Percentiles rank a stretch among this genome's conserved stretches.
Conservation (phyloP, 129 eudicot species). For the Mikania micrantha region DNA sequence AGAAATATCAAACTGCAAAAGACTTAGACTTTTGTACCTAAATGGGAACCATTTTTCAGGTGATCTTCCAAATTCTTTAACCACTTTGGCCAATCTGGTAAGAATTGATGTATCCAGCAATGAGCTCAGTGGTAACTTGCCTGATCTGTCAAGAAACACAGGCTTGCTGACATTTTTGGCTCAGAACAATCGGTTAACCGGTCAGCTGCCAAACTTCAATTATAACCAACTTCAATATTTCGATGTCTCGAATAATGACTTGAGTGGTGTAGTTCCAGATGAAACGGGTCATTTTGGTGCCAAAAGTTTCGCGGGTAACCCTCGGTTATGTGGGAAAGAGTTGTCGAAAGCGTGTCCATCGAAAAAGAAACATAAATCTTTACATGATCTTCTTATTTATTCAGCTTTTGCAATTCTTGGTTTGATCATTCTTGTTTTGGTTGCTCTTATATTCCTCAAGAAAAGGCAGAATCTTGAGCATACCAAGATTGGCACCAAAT, state of each 20-base stretch:
- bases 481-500: not conserved
- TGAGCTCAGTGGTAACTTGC: constrained; percentile 46
- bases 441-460: constrained; percentile 34
- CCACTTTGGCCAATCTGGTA: constrained; percentile 37
- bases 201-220: constrained; percentile 36
- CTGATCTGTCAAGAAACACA: constrained; percentile 52
- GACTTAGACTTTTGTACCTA: constrained; percentile 44
- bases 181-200: constrained; percentile 44
- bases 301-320: constrained; percentile 49
- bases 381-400: constrained; percentile 29
- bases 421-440: constrained; percentile 31
- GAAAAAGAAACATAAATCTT: constrained; percentile 21
- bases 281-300: constrained; percentile 27
- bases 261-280: constrained; percentile 47
- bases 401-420: constrained; percentile 41
- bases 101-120: constrained; percentile 50
- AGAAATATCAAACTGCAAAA: constrained; percentile 54
- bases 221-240: constrained; percentile 28
- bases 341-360: not conserved
- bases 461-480: constrained; percentile 17
- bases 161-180: constrained; percentile 44
- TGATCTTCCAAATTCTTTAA: constrained; percentile 36
- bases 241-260: constrained; percentile 57
- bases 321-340: constrained; percentile 42
- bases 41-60: constrained; percentile 46